Base-by-base conservation (phyloP, 2,329 filamentous ascomycete species). In the Pseudocercospora eumusae region DNA sequence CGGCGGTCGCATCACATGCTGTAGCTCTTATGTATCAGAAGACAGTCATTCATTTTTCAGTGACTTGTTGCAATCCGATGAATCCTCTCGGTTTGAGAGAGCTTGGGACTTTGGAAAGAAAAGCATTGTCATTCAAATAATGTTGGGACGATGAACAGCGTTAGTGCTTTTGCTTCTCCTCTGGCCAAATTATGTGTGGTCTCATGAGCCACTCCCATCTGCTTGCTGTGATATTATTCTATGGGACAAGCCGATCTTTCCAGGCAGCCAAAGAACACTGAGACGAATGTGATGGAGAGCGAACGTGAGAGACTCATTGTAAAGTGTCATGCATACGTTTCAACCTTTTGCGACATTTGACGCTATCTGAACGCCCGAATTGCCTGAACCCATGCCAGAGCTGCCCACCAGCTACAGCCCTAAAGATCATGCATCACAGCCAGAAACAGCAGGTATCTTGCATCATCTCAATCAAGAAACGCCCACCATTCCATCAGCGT, bases 311-410 rank as follows among this genome's bases (percentile, higher is more conserved):
- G 6, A 5, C 8, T 28, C 20, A 11, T 47, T 52, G 31, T 53
- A 18, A 44, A 59, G 58, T 57, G 50, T 64, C 59, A 64, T 64
- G 54, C 52, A 53, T 61, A 56, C 56, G 54, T 61, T 40, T 45
- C 57, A 60, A 31, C 60, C 59, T 62, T 64, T 61, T 50, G 57
- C 61, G 59, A 61, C 62, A 53, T 62, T 47, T 62, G 56, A 62
- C 63, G 59, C 63, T 64, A 56, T 64, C 59, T 64, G 59, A 64
- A 64, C 63, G 59, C 63, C 62, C 20, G 57, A 49, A 61, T 55
- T 57, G 61, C 61, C 56, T 53, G 50, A 62, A 59, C 40, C 62
- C 56, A 57, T 62, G 49, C 63, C 31, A 57, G 50, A 61, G 59
- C 59, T 56, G 58, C 63, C 31, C 53, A 44, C 47, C 52, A 42